Evolutionary conservation across 2,329 filamentous ascomycete species (phyloP), one percentile per base, ranked within the genome.

Genomic region (Lachnellula suecica): DNA sequence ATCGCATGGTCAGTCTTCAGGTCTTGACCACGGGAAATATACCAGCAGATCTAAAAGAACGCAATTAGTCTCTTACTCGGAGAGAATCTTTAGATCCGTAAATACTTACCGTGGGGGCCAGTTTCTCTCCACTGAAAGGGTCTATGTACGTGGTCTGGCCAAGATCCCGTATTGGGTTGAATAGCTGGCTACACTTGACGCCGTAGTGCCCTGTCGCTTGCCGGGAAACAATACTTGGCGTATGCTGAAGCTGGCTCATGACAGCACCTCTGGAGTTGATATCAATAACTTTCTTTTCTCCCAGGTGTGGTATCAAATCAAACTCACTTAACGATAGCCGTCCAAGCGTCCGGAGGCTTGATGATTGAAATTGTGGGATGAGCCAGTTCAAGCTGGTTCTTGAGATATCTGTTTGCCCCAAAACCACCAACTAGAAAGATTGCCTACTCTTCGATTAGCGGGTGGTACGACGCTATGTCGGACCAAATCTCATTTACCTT

Each of bases 331-430:
- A 59, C 58, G 7, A 60, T 61, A 1, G 59, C 57, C 1, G 53
- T 41, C 59, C 58, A 61, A 7, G 58, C 53, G 17, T 45, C 54
- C 11, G 49, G 19, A 11, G 57, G 57, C 23, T 59, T 55, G 4
- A 58, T 53, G 5, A 59, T 19, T 38, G 56, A 48, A 6, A 59
- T 56, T 7, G 54, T 45, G 9, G 66, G 58, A 7, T 77, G 63
- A 1, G 70, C 63, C 37, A 70, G 62, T 40, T 66, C 65, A 8
- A 79, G 60, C 11, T 70, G 66, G 49, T 71, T 66, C 57, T 71
- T 72, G 19, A 65, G 49, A 37, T 60, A 61, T 11, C 49, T 35
- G 9, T 19, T 53, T 19, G 52, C 50, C 10, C 60, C 59, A 42
- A 62, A 62, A 4, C 58, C 59, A 13, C 56, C 56, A 7, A 63